These are phyloP conservation scores for Didymella lethalis DNA, from an alignment of 2,329 filamentous ascomycete genomes.

Conservation along the genomic window DNA sequence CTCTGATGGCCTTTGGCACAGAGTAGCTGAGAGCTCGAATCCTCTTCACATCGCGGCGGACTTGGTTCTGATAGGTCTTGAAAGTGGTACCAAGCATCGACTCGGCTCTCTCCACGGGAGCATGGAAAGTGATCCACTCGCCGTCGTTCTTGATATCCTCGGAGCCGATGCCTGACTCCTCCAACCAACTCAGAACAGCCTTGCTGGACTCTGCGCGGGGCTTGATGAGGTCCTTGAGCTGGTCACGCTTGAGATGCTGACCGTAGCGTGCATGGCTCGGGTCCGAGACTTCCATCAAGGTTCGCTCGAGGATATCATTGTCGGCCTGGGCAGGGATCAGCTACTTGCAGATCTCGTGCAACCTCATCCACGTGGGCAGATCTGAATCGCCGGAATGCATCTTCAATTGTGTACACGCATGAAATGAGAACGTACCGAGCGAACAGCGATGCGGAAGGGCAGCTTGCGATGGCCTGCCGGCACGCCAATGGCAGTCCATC, in stretches of 20 bases:
- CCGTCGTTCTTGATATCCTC: slow-evolving; percentile 59
- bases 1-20: slow-evolving; percentile 63
- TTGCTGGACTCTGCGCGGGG: slow-evolving; percentile 59
- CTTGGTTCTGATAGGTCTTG: slow-evolving; percentile 61
- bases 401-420: background rate
- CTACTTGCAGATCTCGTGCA: slow-evolving; percentile 1
- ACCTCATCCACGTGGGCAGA: slow-evolving; percentile 6
- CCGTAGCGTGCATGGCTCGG: slow-evolving; percentile 68
- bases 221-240: slow-evolving; percentile 63
- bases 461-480: slow-evolving; percentile 44
- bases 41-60: slow-evolving; percentile 53
- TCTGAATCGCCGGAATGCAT: background rate
- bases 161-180: slow-evolving; percentile 57
- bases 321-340: slow-evolving; percentile 56
- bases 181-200: slow-evolving; percentile 65
- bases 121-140: slow-evolving; percentile 69
- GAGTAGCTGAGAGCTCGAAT: slow-evolving; percentile 68
- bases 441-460: slow-evolving; percentile 51
- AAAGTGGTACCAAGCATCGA: slow-evolving; percentile 66
- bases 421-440: slow-evolving; percentile 40
- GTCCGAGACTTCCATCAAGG: slow-evolving; percentile 67
- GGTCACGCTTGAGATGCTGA: slow-evolving; percentile 67
- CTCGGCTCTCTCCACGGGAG: slow-evolving; percentile 62
- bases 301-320: slow-evolving; percentile 63
- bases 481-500: slow-evolving; percentile 47